Evolutionary conservation across 192 early-diverging fungal species (phyloP).

Genomic region (Mortierella antarctica): DNA sequence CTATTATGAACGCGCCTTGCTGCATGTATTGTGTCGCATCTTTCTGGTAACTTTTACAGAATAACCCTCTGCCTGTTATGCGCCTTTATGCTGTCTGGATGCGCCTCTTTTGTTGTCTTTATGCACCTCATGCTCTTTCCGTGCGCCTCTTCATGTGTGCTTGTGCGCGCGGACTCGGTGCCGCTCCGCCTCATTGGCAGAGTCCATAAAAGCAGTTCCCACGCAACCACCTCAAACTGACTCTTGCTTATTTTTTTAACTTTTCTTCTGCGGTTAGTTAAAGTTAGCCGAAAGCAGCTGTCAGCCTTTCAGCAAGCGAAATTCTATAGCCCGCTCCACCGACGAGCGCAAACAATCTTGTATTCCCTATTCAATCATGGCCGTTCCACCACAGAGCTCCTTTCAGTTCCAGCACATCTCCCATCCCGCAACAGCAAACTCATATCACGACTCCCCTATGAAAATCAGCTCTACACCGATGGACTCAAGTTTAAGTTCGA

Average conservation of each 20-base stretch:
- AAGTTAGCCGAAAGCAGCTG: not conserved
- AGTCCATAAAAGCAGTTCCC: not conserved
- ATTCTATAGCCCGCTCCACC: not conserved
- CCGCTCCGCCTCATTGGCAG: too few relatives aligned
- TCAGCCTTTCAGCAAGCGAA: slow-evolving; percentile 16
- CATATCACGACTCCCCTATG: slow-evolving; percentile 8
- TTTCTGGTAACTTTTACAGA: too few relatives aligned
- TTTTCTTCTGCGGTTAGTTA: not conserved
- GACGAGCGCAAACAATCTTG: not conserved
- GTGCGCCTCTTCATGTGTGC: too few relatives aligned
- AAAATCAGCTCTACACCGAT: slow-evolving; percentile 2
- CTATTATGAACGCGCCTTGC: too few relatives aligned
- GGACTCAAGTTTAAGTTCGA: not conserved
- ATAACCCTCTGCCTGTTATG: too few relatives aligned
- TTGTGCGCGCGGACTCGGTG: too few relatives aligned
- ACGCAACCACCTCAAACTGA: not conserved
- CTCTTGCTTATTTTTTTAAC: not conserved
- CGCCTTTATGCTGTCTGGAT: too few relatives aligned
- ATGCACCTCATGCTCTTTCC: too few relatives aligned
- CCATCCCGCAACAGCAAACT: slow-evolving; percentile 8
- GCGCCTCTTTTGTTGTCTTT: too few relatives aligned
- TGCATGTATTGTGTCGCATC: too few relatives aligned
- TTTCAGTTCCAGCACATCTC: slow-evolving; percentile 35
- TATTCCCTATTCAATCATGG: slow-evolving; percentile 12
- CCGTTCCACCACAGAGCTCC: slow-evolving; percentile 12